Conservation (phyloP, 352 stramenopile genomes). For the Pythium sukuiense region DNA sequence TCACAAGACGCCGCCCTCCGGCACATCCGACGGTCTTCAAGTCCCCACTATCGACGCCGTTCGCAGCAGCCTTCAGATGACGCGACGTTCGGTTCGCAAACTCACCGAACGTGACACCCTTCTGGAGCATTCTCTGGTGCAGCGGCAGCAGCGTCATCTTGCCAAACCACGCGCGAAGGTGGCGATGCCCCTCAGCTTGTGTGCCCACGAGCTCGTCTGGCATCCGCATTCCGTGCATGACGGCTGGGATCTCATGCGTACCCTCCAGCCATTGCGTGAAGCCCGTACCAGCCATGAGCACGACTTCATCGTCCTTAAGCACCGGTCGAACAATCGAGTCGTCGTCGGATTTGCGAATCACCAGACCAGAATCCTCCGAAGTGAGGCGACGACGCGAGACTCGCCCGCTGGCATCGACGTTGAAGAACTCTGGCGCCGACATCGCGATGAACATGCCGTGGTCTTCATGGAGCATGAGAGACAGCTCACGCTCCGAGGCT, state of each 20-base stretch:
- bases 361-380: constrained; percentile 38
- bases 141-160: constrained; percentile 61
- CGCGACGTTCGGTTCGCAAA: constrained; percentile 42
- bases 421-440: constrained; percentile 47
- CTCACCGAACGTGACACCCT: constrained; percentile 36
- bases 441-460: constrained; percentile 60
- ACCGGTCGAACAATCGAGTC: constrained; percentile 40
- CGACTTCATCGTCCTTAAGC: constrained; percentile 52
- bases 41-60: constrained; percentile 23
- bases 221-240: constrained; percentile 68
- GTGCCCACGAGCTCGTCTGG: constrained; percentile 23
- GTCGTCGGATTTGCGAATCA: constrained; percentile 35
- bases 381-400: constrained; percentile 26
- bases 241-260: constrained; percentile 41
- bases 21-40: constrained; percentile 47
- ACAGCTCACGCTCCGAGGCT: constrained; percentile 30
- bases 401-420: constrained; percentile 29
- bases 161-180: constrained; percentile 53
- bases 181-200: constrained; percentile 24
- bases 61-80: constrained; percentile 26
- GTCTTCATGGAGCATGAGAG: constrained; percentile 58
- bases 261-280: constrained; percentile 46
- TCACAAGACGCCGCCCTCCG: constrained; percentile 36
- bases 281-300: constrained; percentile 59
- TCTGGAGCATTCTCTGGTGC: constrained; percentile 42